phyloP scores from a whole-genome alignment of 441 rosid species.

The Manihot esculenta region DNA sequence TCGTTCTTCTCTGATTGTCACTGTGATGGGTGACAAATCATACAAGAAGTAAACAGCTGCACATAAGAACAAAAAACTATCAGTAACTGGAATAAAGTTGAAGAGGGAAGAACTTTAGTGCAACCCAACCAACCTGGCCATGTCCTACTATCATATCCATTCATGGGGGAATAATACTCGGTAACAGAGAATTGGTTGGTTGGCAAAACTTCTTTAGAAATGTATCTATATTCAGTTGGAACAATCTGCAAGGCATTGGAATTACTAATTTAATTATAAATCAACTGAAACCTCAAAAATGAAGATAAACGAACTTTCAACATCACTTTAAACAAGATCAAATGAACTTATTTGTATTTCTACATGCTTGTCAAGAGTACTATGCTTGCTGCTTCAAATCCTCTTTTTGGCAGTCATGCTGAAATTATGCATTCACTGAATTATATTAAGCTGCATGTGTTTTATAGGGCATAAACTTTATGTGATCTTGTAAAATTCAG shows the following conservation, averaged over 20 bases:
- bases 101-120: slow-evolving; percentile 11
- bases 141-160: slow-evolving; percentile 56
- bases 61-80: slow-evolving; percentile 11
- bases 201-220: slow-evolving; percentile 78
- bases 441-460: neutral
- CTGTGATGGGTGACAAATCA: slow-evolving; percentile 94
- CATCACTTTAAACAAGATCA: neutral
- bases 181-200: slow-evolving; percentile 96
- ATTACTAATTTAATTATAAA: slow-evolving; percentile 9
- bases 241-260: slow-evolving; percentile 60
- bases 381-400: neutral
- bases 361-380: neutral
- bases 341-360: neutral
- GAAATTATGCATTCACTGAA: neutral
- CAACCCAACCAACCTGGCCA: slow-evolving; percentile 83
- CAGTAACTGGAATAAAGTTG: slow-evolving; percentile 9
- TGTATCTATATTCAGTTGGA: slow-evolving; percentile 90
- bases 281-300: neutral
- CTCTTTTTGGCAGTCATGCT: neutral
- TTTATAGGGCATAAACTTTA: neutral
- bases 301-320: neutral
- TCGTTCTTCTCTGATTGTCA: slow-evolving; percentile 86
- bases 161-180: slow-evolving; percentile 81
- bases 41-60: slow-evolving; percentile 95
- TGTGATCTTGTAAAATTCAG: neutral